Evolutionary conservation across 345 rosid species (phyloP).

Genomic region (Rhodamnia rubescens): DNA sequence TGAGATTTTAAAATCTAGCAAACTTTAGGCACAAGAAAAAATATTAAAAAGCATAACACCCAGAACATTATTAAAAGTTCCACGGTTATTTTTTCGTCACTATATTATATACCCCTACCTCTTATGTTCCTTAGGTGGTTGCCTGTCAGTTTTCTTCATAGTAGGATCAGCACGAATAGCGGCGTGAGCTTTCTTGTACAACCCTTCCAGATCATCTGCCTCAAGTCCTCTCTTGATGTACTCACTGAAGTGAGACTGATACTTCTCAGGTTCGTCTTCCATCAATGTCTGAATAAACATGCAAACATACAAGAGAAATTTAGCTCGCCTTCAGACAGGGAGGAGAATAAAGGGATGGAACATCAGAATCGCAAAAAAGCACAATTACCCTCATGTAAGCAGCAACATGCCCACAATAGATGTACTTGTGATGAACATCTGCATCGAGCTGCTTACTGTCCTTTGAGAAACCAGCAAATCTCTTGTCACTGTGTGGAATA

Average conservation of each 20-base stretch:
- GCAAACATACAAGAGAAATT: not conserved
- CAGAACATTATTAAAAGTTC: not conserved
- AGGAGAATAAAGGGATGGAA: not conserved
- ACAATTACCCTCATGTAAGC: conserved; percentile 60
- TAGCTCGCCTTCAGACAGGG: too few relatives aligned
- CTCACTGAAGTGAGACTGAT: conserved; percentile 51
- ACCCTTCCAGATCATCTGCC: conserved; percentile 36
- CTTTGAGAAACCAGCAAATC: conserved; percentile 77
- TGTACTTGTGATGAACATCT: conserved; percentile 71
- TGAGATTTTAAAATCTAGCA: not conserved
- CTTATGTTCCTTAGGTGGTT: conserved; percentile 49
- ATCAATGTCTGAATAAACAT: conserved; percentile 22
- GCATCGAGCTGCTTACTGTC: conserved; percentile 68
- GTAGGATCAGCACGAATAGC: conserved; percentile 69
- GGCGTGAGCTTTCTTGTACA: conserved; percentile 66
- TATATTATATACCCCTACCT: conserved; percentile 15
- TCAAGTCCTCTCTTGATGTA: conserved; percentile 48
- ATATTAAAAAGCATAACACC: not conserved
- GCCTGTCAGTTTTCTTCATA: conserved; percentile 34
- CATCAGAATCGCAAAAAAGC: not conserved
- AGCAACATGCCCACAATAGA: conserved; percentile 71
- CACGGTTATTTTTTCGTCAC: not conserved
- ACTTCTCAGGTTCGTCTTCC: conserved; percentile 67
- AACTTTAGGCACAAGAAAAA: not conserved
- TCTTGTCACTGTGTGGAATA: conserved; percentile 82